Conservation (phyloP, 495 filamentous ascomycete species). For the Parathielavia hyrcaniae region DNA sequence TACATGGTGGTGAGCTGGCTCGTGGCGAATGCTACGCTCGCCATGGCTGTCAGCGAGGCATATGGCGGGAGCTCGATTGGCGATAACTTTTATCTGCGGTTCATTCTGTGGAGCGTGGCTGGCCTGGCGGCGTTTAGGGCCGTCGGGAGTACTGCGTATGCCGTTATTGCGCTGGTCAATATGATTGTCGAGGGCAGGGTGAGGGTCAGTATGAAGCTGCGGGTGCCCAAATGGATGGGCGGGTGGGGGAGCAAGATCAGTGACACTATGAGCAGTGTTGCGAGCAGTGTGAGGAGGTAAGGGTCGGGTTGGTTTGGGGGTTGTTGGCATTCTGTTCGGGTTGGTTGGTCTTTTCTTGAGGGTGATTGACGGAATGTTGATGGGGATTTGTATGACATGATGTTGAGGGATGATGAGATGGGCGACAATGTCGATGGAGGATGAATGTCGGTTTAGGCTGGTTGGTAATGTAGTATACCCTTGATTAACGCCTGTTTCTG, state of each 20-base stretch:
- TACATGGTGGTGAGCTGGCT: constrained; percentile 99
- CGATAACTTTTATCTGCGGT: constrained; percentile 82
- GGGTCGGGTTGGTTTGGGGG: not conserved
- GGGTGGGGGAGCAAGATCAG: constrained; percentile 35
- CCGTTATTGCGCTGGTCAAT: constrained; percentile 73
- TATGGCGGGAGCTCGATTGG: constrained; percentile 64
- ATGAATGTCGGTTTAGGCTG: not conserved
- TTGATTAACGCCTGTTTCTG: not conserved
- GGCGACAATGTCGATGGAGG: not conserved
- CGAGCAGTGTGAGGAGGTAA: constrained; percentile 25
- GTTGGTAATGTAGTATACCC: constrained; percentile 10
- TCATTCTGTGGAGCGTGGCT: constrained; percentile 91
- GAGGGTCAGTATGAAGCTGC: constrained; percentile 47
- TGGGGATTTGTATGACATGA: not conserved
- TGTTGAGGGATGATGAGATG: not conserved
- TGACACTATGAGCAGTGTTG: constrained; percentile 25
- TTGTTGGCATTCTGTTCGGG: not conserved
- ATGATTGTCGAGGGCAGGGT: constrained; percentile 79
- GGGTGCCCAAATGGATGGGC: constrained; percentile 44
- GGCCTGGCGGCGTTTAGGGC: constrained; percentile 77
- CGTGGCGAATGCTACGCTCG: constrained; percentile 81
- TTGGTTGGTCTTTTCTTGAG: no score
- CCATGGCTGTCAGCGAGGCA: constrained; percentile 88
- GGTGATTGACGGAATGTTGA: not conserved
- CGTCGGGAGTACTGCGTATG: constrained; percentile 72